Evolutionary conservation across 2,329 filamentous ascomycete genomes (phyloP).

Genomic region (Colletotrichum costaricense): DNA sequence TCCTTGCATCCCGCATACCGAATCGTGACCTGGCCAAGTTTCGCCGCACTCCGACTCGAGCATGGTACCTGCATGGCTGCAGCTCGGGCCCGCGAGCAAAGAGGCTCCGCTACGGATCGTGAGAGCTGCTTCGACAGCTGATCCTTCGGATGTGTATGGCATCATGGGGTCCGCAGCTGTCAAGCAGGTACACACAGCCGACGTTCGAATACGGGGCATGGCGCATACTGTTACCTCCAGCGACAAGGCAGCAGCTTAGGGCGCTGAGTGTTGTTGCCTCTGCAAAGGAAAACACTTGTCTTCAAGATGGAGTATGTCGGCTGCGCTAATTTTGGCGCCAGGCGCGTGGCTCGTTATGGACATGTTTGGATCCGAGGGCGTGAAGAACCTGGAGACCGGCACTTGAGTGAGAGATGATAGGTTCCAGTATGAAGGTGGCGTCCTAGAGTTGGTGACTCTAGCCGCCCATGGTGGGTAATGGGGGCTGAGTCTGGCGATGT

Average conservation of each 20-base stretch:
- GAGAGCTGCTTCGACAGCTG: not conserved
- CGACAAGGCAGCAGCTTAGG: not conserved
- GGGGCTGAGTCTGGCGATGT: slow-evolving; percentile 34
- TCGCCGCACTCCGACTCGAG: not conserved
- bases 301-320: not conserved
- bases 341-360: slow-evolving; percentile 3
- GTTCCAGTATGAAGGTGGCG: not conserved
- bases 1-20: not conserved
- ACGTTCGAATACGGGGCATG: slow-evolving; percentile 7
- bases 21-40: not conserved
- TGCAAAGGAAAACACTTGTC: not conserved
- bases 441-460: slow-evolving; percentile 1
- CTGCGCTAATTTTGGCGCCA: slow-evolving; percentile 35
- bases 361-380: not conserved
- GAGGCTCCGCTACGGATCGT: not conserved
- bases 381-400: not conserved
- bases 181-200: slow-evolving; percentile 7
- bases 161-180: not conserved
- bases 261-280: not conserved
- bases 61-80: slow-evolving; percentile 9
- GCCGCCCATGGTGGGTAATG: slow-evolving; percentile 21
- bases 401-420: not conserved
- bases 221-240: not conserved
- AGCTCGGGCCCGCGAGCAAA: not conserved
- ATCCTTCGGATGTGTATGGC: not conserved